Evolutionary conservation across 2,329 filamentous ascomycete genomes (phyloP).

Genomic region (Colletotrichum sp.): DNA sequence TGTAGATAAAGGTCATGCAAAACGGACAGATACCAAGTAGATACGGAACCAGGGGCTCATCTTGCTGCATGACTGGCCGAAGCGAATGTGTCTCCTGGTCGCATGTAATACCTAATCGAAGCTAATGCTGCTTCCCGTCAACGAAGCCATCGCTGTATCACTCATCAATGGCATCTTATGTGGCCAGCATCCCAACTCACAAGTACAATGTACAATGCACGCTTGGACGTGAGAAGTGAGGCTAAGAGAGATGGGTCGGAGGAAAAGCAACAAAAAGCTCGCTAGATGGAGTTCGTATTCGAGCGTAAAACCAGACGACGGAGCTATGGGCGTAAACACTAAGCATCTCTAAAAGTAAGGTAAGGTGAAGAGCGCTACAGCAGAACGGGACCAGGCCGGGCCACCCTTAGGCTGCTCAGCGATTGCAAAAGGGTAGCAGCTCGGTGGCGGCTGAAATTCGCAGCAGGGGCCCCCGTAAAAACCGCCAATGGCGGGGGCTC

Average conservation of each 20-base stretch:
- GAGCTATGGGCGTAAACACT: neutral
- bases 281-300: neutral
- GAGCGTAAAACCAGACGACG: neutral
- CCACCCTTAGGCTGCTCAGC: neutral
- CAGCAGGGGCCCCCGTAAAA: constrained; percentile 1
- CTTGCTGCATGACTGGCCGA: neutral
- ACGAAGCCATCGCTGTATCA: neutral
- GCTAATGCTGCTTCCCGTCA: neutral
- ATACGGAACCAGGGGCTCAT: neutral
- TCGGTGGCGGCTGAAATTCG: neutral
- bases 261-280: constrained; percentile 11
- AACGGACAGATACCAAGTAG: neutral
- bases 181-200: neutral
- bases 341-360: neutral
- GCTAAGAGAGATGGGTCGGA: neutral
- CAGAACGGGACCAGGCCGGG: neutral
- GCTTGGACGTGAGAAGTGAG: neutral
- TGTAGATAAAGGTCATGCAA: neutral
- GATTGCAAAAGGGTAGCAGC: neutral
- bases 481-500: constrained; percentile 7
- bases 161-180: neutral
- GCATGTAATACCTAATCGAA: neutral
- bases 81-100: neutral
- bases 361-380: neutral
- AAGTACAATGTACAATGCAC: neutral